Percentiles rank a stretch among this genome's conserved stretches.
Evolutionary conservation across 1,284 basidiomycete genomes (phyloP).

Genomic region (Puccinia novopanici): DNA sequence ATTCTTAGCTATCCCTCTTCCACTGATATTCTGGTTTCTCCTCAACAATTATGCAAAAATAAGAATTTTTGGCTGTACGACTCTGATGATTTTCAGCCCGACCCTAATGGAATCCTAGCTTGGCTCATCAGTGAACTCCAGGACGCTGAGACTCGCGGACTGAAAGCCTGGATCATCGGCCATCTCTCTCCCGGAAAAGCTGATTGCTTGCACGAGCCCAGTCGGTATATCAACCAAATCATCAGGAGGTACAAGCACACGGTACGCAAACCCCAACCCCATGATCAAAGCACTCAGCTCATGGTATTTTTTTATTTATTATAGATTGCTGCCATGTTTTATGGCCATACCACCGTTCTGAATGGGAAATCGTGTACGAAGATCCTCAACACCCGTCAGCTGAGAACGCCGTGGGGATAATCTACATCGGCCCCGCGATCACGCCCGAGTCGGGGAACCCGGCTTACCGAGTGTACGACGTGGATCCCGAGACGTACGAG

Average conservation of each 20-base stretch:
- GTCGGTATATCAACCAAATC: slow-evolving; percentile 63
- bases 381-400: slow-evolving; percentile 63
- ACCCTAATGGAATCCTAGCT: slow-evolving; percentile 62
- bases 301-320: not conserved
- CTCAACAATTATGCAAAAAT: too few relatives aligned
- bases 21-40: too few relatives aligned
- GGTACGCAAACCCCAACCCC: slow-evolving; percentile 18
- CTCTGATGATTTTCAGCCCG: slow-evolving; percentile 57
- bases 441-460: slow-evolving; percentile 66
- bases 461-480: slow-evolving; percentile 65
- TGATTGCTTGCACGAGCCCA: slow-evolving; percentile 61
- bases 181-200: slow-evolving; percentile 61
- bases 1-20: too few relatives aligned
- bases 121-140: slow-evolving; percentile 65
- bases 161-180: slow-evolving; percentile 55
- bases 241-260: slow-evolving; percentile 66
- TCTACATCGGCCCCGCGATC: slow-evolving; percentile 65
- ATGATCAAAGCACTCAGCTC: not conserved
- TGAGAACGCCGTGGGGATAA: slow-evolving; percentile 64
- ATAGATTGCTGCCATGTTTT: slow-evolving; percentile 64
- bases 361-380: slow-evolving; percentile 67
- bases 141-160: slow-evolving; percentile 64
- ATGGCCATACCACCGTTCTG: slow-evolving; percentile 64
- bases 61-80: slow-evolving; percentile 51
- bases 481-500: slow-evolving; percentile 65